Base-by-base conservation (phyloP, 1,139 yeast species). In the Kluyveromyces sp. region DNA sequence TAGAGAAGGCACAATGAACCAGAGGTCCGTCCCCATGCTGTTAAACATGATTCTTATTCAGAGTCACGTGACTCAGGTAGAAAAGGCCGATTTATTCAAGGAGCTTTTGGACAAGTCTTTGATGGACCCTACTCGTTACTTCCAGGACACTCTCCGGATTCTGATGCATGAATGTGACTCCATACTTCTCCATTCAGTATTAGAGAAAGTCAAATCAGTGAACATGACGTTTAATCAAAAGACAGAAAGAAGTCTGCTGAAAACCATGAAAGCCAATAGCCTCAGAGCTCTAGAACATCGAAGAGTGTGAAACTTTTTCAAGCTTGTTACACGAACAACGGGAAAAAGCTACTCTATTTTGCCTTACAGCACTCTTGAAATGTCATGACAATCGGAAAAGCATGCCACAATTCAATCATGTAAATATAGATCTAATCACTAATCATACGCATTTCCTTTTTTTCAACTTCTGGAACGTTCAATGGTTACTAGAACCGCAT, bases 21-120 rank as follows among this genome's bases (percentile, higher is more conserved):
- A 39, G 4, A 38, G 48, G 3, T 51, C 60, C 2, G 39, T 50
- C 17, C 49, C 60, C 1, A 36, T 60, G 13, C 45, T 61, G 15
- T 43, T 61, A 16, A 55, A 55, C 40, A 52, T 58, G 50, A 44
- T 55, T 6, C 31, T 60, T 22, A 36, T 53, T 36, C 57, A 57
- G 33, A 36, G 42, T 3, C 29, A 34, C 2, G 31, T 47, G 19
- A 22, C 49, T 3, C 33, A 34, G 12, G 46, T 49, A 4, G 43
- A 41, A 16, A 52, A 52, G 34, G 16, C 46, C 2, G 33, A 40
- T 4, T 3, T 50, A 2, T 49, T 52, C 33, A 31, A 41, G 29
- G 30, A 33, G 4, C 46, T 39, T 37, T 15, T 42, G 9, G 16
- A 12, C 15, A 34, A 18, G 11, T 12, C 29, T 11, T 20, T 25